These are phyloP conservation scores for Tetrastigma voinierianum DNA, from an alignment of 164 flowering plant species.

Conservation along the genomic window DNA sequence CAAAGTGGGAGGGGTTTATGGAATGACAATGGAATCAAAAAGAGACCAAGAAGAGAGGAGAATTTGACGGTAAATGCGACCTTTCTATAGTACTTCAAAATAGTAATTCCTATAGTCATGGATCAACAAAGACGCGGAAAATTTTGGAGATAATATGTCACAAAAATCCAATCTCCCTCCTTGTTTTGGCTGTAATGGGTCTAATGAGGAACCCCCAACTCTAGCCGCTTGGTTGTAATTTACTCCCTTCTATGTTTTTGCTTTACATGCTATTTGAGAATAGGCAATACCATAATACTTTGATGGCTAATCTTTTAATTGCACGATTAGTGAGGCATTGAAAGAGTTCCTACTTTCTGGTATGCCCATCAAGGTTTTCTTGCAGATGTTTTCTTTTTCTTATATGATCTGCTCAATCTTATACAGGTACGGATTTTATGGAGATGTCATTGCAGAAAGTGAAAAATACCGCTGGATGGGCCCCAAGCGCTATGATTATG, in stretches of 20 bases:
- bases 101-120: too few relatives aligned
- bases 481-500: constrained; percentile 92
- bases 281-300: background rate
- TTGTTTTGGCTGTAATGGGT: too few relatives aligned
- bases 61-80: too few relatives aligned
- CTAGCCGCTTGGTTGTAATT: background rate
- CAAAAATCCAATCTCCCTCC: too few relatives aligned
- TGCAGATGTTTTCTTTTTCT: background rate
- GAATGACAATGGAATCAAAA: too few relatives aligned
- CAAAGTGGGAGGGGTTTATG: too few relatives aligned
- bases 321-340: background rate
- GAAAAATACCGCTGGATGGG: constrained; percentile 99
- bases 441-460: constrained; percentile 96
- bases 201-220: too few relatives aligned
- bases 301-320: background rate
- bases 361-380: background rate
- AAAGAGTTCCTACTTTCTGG: background rate
- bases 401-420: constrained; percentile 3
- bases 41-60: too few relatives aligned
- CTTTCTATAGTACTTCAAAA: too few relatives aligned
- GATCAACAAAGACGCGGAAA: too few relatives aligned
- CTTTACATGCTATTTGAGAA: background rate
- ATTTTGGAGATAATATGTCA: too few relatives aligned
- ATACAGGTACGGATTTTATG: constrained; percentile 92
- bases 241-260: background rate